These are phyloP conservation scores for Daedaleopsis sinensis DNA, from an alignment of 768 basidiomycete genomes.

Conservation along the genomic window DNA sequence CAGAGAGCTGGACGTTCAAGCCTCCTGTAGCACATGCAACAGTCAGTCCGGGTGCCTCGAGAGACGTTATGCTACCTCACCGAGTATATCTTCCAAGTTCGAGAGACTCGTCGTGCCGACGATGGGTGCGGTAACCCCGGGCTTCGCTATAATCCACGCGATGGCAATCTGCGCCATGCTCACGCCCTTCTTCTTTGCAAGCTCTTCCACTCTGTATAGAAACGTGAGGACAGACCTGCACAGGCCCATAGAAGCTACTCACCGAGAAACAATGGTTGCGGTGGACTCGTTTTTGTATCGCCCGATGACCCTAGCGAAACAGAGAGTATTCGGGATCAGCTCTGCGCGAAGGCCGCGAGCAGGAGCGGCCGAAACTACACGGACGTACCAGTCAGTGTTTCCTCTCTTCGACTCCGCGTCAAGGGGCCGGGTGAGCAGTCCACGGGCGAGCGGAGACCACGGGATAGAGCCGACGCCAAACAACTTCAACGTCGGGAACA, in stretches of 20 bases:
- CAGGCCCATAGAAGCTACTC: not conserved
- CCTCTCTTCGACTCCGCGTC: conserved; percentile 28
- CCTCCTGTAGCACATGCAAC: conserved; percentile 17
- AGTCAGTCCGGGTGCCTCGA: too few species aligned
- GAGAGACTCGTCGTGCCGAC: conserved; percentile 41
- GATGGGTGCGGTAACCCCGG: conserved; percentile 42
- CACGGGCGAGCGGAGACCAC: conserved; percentile 43
- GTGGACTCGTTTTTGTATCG: conserved; percentile 9
- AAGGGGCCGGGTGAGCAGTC: conserved; percentile 34
- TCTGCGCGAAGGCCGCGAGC: not conserved
- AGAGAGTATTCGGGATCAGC: too few species aligned
- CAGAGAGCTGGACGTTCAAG: conserved; percentile 34
- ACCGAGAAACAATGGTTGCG: not conserved
- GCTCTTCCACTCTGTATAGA: conserved; percentile 36
- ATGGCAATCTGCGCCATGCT: conserved; percentile 48
- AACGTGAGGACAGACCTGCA: too few species aligned
- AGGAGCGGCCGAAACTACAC: too few species aligned
- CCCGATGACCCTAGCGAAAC: conserved; percentile 6
- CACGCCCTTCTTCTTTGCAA: conserved; percentile 43
- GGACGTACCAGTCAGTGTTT: not conserved
- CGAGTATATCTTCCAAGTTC: conserved; percentile 43
- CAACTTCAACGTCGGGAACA: conserved; percentile 49
- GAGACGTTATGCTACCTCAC: conserved; percentile 18
- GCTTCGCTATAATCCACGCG: conserved; percentile 39
- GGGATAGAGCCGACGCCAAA: conserved; percentile 43